Conservation (phyloP, 306 rosid genomes). For the Pterocarpus santalinus region DNA sequence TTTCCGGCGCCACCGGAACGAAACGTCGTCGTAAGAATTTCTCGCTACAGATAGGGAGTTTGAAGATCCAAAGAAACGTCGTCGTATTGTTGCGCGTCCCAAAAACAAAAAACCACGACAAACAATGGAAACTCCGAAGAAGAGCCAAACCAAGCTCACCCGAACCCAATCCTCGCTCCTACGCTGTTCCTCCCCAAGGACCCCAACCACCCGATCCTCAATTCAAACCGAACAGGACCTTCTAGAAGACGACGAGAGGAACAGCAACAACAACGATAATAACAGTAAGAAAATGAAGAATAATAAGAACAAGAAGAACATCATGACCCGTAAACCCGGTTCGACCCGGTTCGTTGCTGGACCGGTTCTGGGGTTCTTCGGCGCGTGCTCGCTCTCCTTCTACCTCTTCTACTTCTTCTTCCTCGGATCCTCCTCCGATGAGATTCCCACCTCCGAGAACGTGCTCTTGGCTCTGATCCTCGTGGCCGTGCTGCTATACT, state of each 20-base stretch:
- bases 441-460: slow-evolving; percentile 68
- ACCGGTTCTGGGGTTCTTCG: slow-evolving; percentile 53
- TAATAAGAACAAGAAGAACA: slow-evolving; percentile 15
- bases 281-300: slow-evolving; percentile 44
- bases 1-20: slow-evolving; percentile 56
- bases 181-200: slow-evolving; percentile 80
- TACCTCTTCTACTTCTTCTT: slow-evolving; percentile 57
- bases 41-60: slow-evolving; percentile 58
- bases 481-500: slow-evolving; percentile 66
- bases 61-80: background rate
- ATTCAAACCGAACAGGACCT: slow-evolving; percentile 38
- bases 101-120: background rate
- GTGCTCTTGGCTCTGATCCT: slow-evolving; percentile 67
- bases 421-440: slow-evolving; percentile 44
- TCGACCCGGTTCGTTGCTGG: slow-evolving; percentile 51
- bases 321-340: slow-evolving; percentile 32
- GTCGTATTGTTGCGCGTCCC: background rate
- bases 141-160: slow-evolving; percentile 75
- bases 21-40: slow-evolving; percentile 55
- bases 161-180: slow-evolving; percentile 87
- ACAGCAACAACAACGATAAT: background rate
- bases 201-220: slow-evolving; percentile 83
- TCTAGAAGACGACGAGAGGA: slow-evolving; percentile 50
- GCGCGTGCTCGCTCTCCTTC: slow-evolving; percentile 40
- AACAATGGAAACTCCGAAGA: slow-evolving; percentile 72